Evolutionary conservation across 2,329 filamentous ascomycete species (phyloP).

Genomic region (Aspergillus clavatus): DNA sequence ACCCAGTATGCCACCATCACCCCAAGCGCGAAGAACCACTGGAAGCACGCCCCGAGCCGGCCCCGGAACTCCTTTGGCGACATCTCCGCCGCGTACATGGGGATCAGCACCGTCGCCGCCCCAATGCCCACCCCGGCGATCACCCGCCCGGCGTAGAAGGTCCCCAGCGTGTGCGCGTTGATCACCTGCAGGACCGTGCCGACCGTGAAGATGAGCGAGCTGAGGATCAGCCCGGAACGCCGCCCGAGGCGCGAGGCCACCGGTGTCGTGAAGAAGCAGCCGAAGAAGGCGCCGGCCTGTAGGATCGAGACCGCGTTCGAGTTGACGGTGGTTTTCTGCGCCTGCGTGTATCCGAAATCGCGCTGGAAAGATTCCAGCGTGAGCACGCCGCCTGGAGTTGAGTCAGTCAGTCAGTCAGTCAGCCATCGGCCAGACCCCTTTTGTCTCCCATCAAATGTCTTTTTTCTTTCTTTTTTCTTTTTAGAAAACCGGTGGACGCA

Average conservation of each 20-base stretch:
- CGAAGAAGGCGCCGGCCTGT: constrained; percentile 49
- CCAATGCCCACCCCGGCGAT: constrained; percentile 46
- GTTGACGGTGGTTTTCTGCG: constrained; percentile 39
- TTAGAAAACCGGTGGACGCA: constrained; percentile 10
- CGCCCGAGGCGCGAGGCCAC: constrained; percentile 44
- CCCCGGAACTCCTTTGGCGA: constrained; percentile 40
- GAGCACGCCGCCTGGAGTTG: constrained; percentile 41
- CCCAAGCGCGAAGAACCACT: constrained; percentile 37
- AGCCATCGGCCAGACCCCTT: no score
- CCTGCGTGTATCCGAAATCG: constrained; percentile 35
- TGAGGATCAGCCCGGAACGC: constrained; percentile 40
- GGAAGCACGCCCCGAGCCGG: constrained; percentile 36
- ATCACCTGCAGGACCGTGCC: constrained; percentile 44
- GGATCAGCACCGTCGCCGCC: constrained; percentile 39
- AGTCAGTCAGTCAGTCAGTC: not conserved
- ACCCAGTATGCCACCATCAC: constrained; percentile 43
- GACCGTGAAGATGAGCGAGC: constrained; percentile 37
- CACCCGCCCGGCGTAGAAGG: constrained; percentile 45
- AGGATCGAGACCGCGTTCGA: constrained; percentile 48
- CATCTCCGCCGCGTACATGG: constrained; percentile 41
- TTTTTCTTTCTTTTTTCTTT: no score
- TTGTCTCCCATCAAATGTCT: no score
- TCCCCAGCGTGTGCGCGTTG: constrained; percentile 40
- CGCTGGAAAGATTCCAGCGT: constrained; percentile 41
- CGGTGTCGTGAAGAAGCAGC: constrained; percentile 46